Conservation (phyloP, 1,284 basidiomycete species). For the Malassezia furfur region DNA sequence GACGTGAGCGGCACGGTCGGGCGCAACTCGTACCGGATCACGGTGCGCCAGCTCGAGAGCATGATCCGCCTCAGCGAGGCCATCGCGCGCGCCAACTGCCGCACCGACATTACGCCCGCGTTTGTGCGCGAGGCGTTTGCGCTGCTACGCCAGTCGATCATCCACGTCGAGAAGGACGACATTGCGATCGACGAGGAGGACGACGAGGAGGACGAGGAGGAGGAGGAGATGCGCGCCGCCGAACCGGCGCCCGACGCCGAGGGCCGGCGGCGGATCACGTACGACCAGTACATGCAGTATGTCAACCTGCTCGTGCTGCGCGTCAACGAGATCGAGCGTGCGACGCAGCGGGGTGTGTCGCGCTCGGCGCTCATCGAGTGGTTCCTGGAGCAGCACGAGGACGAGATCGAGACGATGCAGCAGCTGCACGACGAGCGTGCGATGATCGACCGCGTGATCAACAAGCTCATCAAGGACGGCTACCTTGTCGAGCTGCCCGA, state of each 20-base stretch:
- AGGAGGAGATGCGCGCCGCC: neutral
- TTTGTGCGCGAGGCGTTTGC: conserved; percentile 93
- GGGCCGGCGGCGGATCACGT: conserved; percentile 61
- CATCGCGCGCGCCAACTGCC: conserved; percentile 92
- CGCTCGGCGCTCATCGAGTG: conserved; percentile 81
- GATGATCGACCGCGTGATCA: conserved; percentile 77
- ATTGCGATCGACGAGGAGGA: conserved; percentile 86
- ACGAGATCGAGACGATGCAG: conserved; percentile 70
- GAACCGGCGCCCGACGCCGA: neutral
- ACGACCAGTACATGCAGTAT: conserved; percentile 85
- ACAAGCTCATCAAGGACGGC: conserved; percentile 71
- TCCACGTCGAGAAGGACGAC: conserved; percentile 98
- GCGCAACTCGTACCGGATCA: conserved; percentile 87
- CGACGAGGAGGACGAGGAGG: conserved; percentile 10
- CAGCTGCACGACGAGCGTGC: conserved; percentile 86
- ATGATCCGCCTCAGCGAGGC: conserved; percentile 96
- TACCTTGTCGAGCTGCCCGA: conserved; percentile 41
- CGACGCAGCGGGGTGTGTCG: conserved; percentile 62
- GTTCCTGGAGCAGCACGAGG: conserved; percentile 79
- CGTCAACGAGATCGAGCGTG: conserved; percentile 66
- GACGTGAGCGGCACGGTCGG: conserved; percentile 61
- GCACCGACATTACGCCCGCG: conserved; percentile 63
- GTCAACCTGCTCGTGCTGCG: conserved; percentile 79
- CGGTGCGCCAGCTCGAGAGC: conserved; percentile 87
- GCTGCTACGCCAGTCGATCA: conserved; percentile 89